These are phyloP conservation scores for Bathelium albidoporum DNA, from an alignment of 495 filamentous ascomycete genomes.

Conservation along the genomic window DNA sequence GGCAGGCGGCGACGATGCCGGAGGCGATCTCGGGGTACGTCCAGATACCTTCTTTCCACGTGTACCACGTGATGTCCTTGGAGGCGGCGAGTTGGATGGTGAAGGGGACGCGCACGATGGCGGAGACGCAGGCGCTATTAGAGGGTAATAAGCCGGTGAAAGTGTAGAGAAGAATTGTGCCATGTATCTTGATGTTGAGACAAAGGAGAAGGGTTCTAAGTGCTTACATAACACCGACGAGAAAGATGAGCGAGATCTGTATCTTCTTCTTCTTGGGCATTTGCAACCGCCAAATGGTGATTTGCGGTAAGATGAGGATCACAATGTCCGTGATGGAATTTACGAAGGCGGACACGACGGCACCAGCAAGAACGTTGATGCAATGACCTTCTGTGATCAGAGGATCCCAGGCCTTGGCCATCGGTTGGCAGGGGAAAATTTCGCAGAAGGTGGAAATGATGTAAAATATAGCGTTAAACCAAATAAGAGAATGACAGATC, in stretches of 20 bases:
- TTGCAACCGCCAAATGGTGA: not conserved
- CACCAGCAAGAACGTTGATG: not conserved
- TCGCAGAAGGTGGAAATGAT: not conserved
- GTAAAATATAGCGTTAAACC: not conserved
- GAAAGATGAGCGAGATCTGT: not conserved
- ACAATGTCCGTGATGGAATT: not conserved
- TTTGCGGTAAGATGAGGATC: not conserved
- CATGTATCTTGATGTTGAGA: not conserved
- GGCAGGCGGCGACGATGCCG: not conserved
- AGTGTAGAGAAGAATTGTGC: no score
- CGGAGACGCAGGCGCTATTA: not conserved
- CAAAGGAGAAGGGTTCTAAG: not conserved
- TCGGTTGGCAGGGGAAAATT: not conserved
- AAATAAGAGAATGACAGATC: not conserved
- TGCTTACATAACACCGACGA: not conserved
- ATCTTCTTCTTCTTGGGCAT: not conserved
- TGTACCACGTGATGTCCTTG: not conserved
- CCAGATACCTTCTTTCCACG: not conserved
- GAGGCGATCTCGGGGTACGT: not conserved
- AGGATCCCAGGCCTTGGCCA: not conserved
- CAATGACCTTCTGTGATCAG: not conserved
- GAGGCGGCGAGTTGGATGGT: not conserved
- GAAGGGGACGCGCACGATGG: not conserved
- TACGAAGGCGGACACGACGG: not conserved
- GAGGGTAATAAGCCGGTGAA: not conserved